phyloP scores from a whole-genome alignment of 148 eudicot species.

The Silene latifolia region DNA sequence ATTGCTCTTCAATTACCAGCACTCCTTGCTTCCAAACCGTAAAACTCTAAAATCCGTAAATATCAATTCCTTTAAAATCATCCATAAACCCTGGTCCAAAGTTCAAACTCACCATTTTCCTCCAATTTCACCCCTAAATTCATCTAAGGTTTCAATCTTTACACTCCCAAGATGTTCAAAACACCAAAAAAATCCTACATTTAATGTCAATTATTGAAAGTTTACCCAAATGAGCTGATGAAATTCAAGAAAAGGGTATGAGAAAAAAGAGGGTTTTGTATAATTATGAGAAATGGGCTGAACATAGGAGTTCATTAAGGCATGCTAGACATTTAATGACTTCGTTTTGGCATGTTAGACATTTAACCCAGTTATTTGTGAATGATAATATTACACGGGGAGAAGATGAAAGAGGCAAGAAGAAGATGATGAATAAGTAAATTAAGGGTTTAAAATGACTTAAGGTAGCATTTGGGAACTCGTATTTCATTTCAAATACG shows the following conservation, averaged over 20 bases:
- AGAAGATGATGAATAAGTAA: no score
- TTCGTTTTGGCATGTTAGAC: conserved; percentile 28
- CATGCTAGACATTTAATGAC: conserved; percentile 73
- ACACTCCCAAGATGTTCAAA: conserved; percentile 30
- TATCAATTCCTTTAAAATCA: conserved; percentile 40
- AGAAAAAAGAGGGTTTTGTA: conserved; percentile 51
- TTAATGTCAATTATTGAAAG: conserved; percentile 43
- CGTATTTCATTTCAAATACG: no score
- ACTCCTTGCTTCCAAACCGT: conserved; percentile 20
- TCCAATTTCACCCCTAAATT: conserved; percentile 28
- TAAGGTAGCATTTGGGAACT: no score
- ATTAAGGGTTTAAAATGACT: no score
- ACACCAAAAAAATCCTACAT: conserved; percentile 24
- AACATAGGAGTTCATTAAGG: conserved; percentile 78
- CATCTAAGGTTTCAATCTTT: conserved; percentile 35
- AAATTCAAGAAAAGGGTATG: conserved; percentile 70
- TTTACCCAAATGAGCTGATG: conserved; percentile 84
- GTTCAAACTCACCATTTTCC: conserved; percentile 31
- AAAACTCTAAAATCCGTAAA: conserved; percentile 38
- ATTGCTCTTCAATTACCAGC: no score
- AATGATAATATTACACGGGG: no score
- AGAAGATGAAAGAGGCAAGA: no score
- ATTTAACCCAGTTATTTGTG: no score
- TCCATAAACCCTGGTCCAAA: conserved; percentile 27
- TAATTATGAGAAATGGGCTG: conserved; percentile 66